A percentile compares a stretch with the other conserved stretches of the same genome.
Conservation (phyloP, 768 basidiomycete species). For the Leucocoprinus leucothites region DNA sequence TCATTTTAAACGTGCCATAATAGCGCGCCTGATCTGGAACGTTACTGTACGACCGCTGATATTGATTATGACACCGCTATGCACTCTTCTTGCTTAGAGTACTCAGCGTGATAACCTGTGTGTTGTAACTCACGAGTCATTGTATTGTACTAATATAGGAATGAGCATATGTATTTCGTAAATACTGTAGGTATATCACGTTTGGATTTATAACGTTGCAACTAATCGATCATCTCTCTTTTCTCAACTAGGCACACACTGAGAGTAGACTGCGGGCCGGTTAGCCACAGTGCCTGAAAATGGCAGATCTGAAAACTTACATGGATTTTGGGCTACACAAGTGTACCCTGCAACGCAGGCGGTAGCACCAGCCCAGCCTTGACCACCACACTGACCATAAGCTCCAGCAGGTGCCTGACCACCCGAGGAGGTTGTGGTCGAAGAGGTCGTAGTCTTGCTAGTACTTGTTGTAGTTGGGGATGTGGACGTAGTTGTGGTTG, state of each 20-base stretch:
- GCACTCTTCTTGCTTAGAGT: neutral
- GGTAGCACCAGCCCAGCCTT: slow-evolving; percentile 38
- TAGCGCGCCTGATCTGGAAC: slow-evolving; percentile 3
- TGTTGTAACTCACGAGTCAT: too few species aligned
- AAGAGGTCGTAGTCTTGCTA: slow-evolving; percentile 21
- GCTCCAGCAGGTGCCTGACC: slow-evolving; percentile 20
- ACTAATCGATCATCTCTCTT: neutral
- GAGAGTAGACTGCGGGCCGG: slow-evolving; percentile 37
- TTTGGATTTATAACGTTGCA: neutral
- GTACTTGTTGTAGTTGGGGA: slow-evolving; percentile 18
- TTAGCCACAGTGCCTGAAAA: neutral
- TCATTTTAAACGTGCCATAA: neutral
- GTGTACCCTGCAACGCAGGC: slow-evolving; percentile 34
- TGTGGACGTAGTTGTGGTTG: slow-evolving; percentile 15
- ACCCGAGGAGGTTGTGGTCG: slow-evolving; percentile 26
- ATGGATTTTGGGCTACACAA: slow-evolving; percentile 35
- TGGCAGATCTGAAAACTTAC: slow-evolving; percentile 25
- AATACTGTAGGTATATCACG: neutral
- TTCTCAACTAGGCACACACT: slow-evolving; percentile 35
- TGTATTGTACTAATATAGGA: neutral
- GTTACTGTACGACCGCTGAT: slow-evolving; percentile 10
- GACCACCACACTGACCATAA: slow-evolving; percentile 45
- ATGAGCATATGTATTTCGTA: neutral
- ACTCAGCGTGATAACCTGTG: neutral
- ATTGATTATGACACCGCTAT: neutral